These are phyloP conservation scores for Balakata baccata DNA, from an alignment of 345 rosid genomes.

Conservation along the genomic window DNA sequence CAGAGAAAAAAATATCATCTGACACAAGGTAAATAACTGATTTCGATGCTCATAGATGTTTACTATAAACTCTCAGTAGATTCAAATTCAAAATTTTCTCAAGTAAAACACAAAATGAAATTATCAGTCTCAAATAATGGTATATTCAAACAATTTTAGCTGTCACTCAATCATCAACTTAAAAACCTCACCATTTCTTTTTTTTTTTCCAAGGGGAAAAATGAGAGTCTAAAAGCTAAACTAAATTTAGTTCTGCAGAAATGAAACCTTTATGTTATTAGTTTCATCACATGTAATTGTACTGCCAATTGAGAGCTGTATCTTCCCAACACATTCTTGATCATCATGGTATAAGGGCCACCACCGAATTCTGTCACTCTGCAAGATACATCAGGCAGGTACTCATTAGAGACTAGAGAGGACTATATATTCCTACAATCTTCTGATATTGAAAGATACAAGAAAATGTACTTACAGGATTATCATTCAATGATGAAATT, in stretches of 20 bases:
- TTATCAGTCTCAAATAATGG: neutral
- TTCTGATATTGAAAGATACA: conserved; percentile 17
- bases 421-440: neutral
- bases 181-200: neutral
- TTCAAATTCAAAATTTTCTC: neutral
- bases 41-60: neutral
- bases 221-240: conserved; percentile 2
- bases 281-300: conserved; percentile 62
- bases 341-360: conserved; percentile 86
- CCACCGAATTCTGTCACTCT: conserved; percentile 83
- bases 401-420: conserved; percentile 5
- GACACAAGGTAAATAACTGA: neutral
- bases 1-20: neutral
- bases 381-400: conserved; percentile 24
- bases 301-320: conserved; percentile 75
- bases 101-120: neutral
- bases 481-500: conserved; percentile 62
- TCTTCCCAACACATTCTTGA: conserved; percentile 94
- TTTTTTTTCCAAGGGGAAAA: neutral
- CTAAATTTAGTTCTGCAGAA: conserved; percentile 9
- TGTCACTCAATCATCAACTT: neutral
- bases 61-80: neutral
- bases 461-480: conserved; percentile 50
- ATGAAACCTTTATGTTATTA: conserved; percentile 65
- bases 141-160: neutral